Evolutionary conservation across 805 yeast species (phyloP).

Genomic region (Starmerella sirachaensis): DNA sequence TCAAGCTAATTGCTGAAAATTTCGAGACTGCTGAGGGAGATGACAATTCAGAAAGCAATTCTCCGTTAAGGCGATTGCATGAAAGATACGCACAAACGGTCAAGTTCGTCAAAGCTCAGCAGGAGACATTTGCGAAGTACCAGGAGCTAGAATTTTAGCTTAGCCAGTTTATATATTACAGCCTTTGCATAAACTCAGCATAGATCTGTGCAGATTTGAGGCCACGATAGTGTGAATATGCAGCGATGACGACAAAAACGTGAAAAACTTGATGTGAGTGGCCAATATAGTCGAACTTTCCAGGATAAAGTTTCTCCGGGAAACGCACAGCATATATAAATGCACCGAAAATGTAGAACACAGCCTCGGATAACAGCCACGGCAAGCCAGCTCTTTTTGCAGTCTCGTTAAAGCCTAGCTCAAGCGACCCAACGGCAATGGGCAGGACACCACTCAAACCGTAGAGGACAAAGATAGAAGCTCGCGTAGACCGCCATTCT

Average conservation of each 20-base stretch:
- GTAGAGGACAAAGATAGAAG: conserved; percentile 64
- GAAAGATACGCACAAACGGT: no score
- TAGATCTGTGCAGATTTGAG: conserved; percentile 6
- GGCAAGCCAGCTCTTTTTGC: conserved; percentile 40
- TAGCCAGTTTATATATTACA: neutral
- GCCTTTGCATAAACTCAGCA: neutral
- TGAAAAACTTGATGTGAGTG: conserved; percentile 83
- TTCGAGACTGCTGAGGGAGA: conserved; percentile 27
- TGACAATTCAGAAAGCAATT: no score
- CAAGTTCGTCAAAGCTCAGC: conserved; percentile 3
- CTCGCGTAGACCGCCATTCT: conserved; percentile 64
- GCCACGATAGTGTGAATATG: conserved; percentile 50
- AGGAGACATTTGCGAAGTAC: conserved; percentile 28
- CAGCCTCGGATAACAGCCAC: conserved; percentile 61
- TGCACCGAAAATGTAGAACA: conserved; percentile 70
- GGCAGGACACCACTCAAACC: conserved; percentile 73
- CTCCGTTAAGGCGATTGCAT: no score
- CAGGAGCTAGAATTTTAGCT: conserved; percentile 6
- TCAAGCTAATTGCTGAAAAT: conserved; percentile 52
- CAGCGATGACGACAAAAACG: conserved; percentile 61
- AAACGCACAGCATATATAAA: conserved; percentile 60
- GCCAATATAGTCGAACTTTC: conserved; percentile 56
- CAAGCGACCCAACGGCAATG: conserved; percentile 39
- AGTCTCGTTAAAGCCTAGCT: conserved; percentile 42
- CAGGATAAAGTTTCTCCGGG: conserved; percentile 62